Percentiles rank a stretch among this genome's conserved stretches.
Conservation (phyloP, 257 asterid species). For the Solanum etuberosum region DNA sequence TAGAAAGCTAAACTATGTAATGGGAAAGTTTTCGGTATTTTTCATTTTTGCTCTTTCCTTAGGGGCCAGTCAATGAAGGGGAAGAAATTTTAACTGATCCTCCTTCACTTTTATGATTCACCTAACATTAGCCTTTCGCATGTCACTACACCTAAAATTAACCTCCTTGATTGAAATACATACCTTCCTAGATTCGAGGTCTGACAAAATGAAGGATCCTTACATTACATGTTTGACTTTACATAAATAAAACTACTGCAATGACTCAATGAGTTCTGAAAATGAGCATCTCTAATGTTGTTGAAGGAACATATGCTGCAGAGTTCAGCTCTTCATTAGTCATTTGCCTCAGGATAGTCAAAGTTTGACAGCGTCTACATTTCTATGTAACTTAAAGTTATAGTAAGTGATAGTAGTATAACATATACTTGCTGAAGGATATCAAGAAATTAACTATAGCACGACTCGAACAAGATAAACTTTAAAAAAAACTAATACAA, state of each 20-base stretch:
- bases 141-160: slow-evolving; percentile 1
- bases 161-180: neutral
- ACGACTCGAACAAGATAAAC: neutral
- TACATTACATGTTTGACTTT: neutral
- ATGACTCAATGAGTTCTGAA: neutral
- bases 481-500: neutral
- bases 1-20: neutral
- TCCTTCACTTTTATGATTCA: neutral
- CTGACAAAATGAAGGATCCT: neutral
- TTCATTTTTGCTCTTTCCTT: neutral
- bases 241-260: neutral
- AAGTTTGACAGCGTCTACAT: neutral
- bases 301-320: neutral
- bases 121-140: neutral
- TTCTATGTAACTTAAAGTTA: neutral
- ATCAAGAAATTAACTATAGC: neutral
- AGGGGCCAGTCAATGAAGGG: neutral
- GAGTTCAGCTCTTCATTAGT: neutral
- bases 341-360: neutral
- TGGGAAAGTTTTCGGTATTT: neutral
- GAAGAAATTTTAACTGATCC: neutral
- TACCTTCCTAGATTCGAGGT: neutral
- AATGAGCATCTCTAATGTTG: neutral
- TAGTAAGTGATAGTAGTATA: neutral
- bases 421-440: neutral